These are phyloP conservation scores for Delphinella strobiligena DNA, from an alignment of 2,329 filamentous ascomycete genomes.

Conservation along the genomic window DNA sequence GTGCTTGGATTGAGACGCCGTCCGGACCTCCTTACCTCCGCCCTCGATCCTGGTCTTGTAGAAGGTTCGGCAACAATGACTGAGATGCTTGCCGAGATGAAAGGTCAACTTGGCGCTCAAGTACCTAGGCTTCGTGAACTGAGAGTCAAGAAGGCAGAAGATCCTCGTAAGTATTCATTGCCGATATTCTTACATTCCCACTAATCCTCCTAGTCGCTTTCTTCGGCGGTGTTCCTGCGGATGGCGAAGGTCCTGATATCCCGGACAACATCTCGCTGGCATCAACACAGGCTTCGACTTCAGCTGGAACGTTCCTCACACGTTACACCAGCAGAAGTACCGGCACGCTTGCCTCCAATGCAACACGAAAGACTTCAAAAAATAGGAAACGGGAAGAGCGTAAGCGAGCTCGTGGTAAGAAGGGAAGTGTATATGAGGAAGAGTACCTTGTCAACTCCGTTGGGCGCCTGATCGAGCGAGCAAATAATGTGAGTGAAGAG, in stretches of 20 bases:
- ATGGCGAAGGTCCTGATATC: slow-evolving; percentile 48
- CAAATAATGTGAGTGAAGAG: slow-evolving; percentile 62
- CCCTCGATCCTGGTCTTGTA: slow-evolving; percentile 66
- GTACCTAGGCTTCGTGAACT: slow-evolving; percentile 77
- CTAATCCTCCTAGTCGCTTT: slow-evolving; percentile 49
- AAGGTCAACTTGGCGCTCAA: slow-evolving; percentile 69
- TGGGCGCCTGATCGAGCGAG: slow-evolving; percentile 66
- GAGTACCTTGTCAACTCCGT: slow-evolving; percentile 91
- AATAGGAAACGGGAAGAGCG: slow-evolving; percentile 84
- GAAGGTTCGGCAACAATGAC: slow-evolving; percentile 74
- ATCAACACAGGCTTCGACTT: slow-evolving; percentile 69
- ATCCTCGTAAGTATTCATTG: slow-evolving; percentile 49
- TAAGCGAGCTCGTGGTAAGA: slow-evolving; percentile 87
- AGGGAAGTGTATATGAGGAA: slow-evolving; percentile 95
- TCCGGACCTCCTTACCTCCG: slow-evolving; percentile 49
- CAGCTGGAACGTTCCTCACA: slow-evolving; percentile 70
- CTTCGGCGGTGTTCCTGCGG: slow-evolving; percentile 51
- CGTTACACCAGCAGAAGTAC: slow-evolving; percentile 68
- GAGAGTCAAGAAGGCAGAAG: slow-evolving; percentile 64
- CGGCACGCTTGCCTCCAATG: slow-evolving; percentile 59
- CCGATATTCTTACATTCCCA: background rate
- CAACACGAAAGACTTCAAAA: slow-evolving; percentile 71
- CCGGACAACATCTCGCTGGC: slow-evolving; percentile 91
- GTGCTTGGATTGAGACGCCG: slow-evolving; percentile 51
- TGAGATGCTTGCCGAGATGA: slow-evolving; percentile 89